Evolutionary conservation across 75 land plant species (phyloP).

Genomic region (Sequoiadendron giganteum): DNA sequence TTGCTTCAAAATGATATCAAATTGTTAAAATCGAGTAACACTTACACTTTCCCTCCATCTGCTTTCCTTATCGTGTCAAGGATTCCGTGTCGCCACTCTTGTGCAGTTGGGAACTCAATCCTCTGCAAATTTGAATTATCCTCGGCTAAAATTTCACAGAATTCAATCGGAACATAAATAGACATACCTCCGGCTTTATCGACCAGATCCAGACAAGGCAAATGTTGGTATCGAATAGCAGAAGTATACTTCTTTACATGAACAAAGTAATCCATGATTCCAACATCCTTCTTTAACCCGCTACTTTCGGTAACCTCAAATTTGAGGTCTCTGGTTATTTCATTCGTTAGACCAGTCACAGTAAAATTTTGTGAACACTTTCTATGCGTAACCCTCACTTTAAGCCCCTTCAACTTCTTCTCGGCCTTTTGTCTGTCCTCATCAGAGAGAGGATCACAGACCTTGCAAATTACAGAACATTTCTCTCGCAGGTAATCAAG

Average conservation of each 20-base stretch:
- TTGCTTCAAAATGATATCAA: no score
- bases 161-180: conserved; percentile 65
- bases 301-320: conserved; percentile 33
- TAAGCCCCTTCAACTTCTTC: conserved; percentile 27
- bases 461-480: conserved; percentile 12
- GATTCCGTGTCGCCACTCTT: neutral
- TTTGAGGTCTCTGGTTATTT: conserved; percentile 17
- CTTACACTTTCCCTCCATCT: conserved; percentile 28
- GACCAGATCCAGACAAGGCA: conserved; percentile 43
- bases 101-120: neutral
- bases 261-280: conserved; percentile 30
- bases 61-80: conserved; percentile 25
- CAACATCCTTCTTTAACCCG: neutral
- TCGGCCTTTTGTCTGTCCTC: conserved; percentile 14
- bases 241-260: conserved; percentile 26
- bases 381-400: conserved; percentile 46
- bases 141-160: conserved; percentile 31
- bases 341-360: conserved; percentile 31
- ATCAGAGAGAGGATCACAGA: neutral
- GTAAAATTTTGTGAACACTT: conserved; percentile 33
- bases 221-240: conserved; percentile 19
- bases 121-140: neutral
- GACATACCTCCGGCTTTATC: conserved; percentile 3
- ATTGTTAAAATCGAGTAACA: no score
- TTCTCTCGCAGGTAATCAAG: conserved; percentile 36